Conservation (phyloP, 2,329 filamentous ascomycete species). For the Aspergillus udagawae region DNA sequence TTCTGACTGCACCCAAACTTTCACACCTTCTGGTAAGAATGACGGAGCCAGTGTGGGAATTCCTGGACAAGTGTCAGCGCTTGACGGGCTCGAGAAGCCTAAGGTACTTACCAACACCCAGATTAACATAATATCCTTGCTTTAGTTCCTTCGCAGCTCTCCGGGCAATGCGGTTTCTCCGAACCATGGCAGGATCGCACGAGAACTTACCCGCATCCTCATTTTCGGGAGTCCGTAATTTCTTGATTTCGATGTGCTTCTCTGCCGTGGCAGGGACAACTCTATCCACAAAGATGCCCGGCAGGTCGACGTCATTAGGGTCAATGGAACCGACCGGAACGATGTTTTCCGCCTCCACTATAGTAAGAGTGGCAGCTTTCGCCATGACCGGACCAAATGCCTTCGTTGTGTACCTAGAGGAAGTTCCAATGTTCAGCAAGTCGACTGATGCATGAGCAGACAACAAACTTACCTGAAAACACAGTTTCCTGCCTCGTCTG, state of each 20-base stretch:
- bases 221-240: slow-evolving; percentile 45
- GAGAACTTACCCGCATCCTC: slow-evolving; percentile 35
- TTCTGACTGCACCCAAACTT: slow-evolving; percentile 81
- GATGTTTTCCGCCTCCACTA: slow-evolving; percentile 82
- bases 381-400: slow-evolving; percentile 74
- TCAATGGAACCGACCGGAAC: slow-evolving; percentile 70
- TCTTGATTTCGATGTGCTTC: slow-evolving; percentile 70
- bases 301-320: slow-evolving; percentile 71
- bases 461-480: slow-evolving; percentile 60
- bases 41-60: slow-evolving; percentile 82
- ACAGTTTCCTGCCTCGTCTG: slow-evolving; percentile 72
- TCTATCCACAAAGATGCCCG: slow-evolving; percentile 77
- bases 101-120: slow-evolving; percentile 28
- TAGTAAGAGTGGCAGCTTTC: slow-evolving; percentile 71
- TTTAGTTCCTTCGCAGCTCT: slow-evolving; percentile 78
- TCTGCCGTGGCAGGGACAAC: slow-evolving; percentile 69
- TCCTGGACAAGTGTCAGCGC: slow-evolving; percentile 38
- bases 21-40: slow-evolving; percentile 63
- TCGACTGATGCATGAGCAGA: slow-evolving; percentile 24
- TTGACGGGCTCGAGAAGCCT: background rate
- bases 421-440: slow-evolving; percentile 1
- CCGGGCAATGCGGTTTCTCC: slow-evolving; percentile 62
- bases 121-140: slow-evolving; percentile 43
- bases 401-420: slow-evolving; percentile 62
- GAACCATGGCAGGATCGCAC: slow-evolving; percentile 29